Percentiles rank a stretch among this genome's conserved stretches.
phyloP scores from a whole-genome alignment of 768 basidiomycete species.

The Gloeostereum incarnatum region DNA sequence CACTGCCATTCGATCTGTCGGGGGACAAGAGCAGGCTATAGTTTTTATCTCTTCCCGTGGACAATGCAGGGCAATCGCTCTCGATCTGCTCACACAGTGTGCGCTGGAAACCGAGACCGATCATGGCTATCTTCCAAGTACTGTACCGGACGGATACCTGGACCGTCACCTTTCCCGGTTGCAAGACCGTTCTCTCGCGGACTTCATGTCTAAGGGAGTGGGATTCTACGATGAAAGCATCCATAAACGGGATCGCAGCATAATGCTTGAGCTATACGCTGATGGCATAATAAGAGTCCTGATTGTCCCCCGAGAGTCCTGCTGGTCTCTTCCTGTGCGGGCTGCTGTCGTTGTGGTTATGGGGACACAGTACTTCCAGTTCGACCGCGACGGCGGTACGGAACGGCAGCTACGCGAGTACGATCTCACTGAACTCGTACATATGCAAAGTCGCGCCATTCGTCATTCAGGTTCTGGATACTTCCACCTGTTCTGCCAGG shows the following conservation, averaged over 20 bases:
- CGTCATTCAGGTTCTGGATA: constrained; percentile 48
- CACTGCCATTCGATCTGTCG: constrained; percentile 47
- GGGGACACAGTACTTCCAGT: constrained; percentile 79
- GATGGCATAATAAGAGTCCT: constrained; percentile 76
- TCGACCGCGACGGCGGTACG: constrained; percentile 27
- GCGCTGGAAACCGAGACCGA: constrained; percentile 65
- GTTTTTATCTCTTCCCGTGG: constrained; percentile 83
- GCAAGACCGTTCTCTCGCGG: constrained; percentile 50
- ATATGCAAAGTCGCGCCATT: constrained; percentile 88
- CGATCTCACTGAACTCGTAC: constrained; percentile 67
- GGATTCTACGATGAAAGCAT: constrained; percentile 81
- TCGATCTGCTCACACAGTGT: constrained; percentile 83
- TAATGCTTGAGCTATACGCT: constrained; percentile 75
- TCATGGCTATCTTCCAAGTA: constrained; percentile 55
- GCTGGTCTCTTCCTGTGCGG: constrained; percentile 84
- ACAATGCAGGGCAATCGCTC: constrained; percentile 66
- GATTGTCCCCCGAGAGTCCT: constrained; percentile 73
- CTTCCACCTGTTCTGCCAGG: constrained; percentile 86
- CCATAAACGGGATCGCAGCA: constrained; percentile 50
- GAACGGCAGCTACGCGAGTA: constrained; percentile 78
- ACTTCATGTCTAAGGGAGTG: constrained; percentile 78
- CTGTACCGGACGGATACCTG: constrained; percentile 37
- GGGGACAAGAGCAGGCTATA: constrained; percentile 44
- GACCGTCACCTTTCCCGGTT: constrained; percentile 51
- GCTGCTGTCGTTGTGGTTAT: constrained; percentile 80